Conservation (phyloP, 768 basidiomycete genomes). For the Collybia mongolica region DNA sequence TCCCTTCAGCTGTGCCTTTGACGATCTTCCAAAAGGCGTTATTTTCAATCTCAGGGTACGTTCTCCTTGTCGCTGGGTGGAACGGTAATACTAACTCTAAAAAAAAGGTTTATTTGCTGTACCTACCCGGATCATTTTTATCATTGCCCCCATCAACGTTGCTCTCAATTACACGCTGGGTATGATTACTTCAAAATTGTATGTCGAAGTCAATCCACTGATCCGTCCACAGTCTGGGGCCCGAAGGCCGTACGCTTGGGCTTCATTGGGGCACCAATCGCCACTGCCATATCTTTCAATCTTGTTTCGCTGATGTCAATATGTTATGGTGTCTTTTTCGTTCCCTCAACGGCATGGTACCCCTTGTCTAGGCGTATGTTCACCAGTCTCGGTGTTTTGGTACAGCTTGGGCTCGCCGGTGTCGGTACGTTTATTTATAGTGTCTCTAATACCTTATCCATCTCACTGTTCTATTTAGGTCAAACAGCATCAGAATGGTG, state of each 20-base stretch:
- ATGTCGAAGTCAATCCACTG: not conserved
- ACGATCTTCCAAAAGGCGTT: conserved; percentile 41
- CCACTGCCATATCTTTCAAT: conserved; percentile 87
- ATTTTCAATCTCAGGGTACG: conserved; percentile 81
- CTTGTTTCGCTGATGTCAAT: conserved; percentile 68
- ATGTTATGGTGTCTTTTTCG: conserved; percentile 59
- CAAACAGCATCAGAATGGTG: conserved; percentile 95
- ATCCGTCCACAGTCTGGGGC: conserved; percentile 65
- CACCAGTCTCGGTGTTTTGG: conserved; percentile 63
- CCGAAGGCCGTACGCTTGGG: conserved; percentile 77
- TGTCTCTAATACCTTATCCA: not conserved
- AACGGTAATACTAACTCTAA: not conserved
- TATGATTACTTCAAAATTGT: conserved; percentile 23
- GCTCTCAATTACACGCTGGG: conserved; percentile 85
- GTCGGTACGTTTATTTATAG: conserved; percentile 43
- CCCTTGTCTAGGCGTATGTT: conserved; percentile 67
- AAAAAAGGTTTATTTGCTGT: conserved; percentile 72
- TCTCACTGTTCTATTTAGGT: conserved; percentile 27
- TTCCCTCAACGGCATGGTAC: conserved; percentile 78
- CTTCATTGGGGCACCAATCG: conserved; percentile 90
- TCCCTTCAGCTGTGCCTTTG: conserved; percentile 1
- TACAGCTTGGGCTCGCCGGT: conserved; percentile 80
- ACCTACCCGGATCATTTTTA: conserved; percentile 79
- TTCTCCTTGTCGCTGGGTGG: not conserved
- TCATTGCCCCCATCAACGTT: conserved; percentile 85